Percentiles rank a stretch among this genome's conserved stretches.
Conservation (phyloP, 164 flowering plant genomes). For the Vitis rupestris region DNA sequence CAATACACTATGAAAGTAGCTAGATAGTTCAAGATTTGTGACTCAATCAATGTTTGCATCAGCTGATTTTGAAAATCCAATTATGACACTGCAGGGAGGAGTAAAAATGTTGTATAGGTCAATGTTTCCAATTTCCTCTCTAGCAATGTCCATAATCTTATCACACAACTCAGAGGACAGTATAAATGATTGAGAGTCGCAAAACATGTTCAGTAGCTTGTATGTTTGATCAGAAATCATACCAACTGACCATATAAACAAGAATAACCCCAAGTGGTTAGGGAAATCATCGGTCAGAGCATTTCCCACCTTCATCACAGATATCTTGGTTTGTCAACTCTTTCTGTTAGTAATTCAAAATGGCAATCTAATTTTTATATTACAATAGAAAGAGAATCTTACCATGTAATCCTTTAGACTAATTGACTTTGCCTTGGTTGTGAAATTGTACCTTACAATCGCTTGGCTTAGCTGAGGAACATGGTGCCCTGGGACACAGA, state of each 20-base stretch:
- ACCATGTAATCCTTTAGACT: slow-evolving; percentile 70
- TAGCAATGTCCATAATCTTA: slow-evolving; percentile 38
- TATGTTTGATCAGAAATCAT: slow-evolving; percentile 59
- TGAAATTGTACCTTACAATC: slow-evolving; percentile 37
- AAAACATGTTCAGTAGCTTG: slow-evolving; percentile 38
- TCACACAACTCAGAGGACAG: slow-evolving; percentile 40
- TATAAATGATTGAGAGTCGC: slow-evolving; percentile 47
- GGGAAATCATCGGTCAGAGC: slow-evolving; percentile 54
- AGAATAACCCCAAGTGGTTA: slow-evolving; percentile 55
- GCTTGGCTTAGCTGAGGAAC: slow-evolving; percentile 67
- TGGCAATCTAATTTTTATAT: neutral
- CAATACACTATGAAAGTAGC: no score
- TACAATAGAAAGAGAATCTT: neutral
- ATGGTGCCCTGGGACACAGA: slow-evolving; percentile 50
- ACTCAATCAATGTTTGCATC: slow-evolving; percentile 34
- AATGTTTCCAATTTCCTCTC: slow-evolving; percentile 52
- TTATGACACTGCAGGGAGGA: slow-evolving; percentile 49
- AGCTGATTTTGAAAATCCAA: slow-evolving; percentile 25
- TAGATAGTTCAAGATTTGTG: neutral
- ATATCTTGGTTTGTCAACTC: neutral
- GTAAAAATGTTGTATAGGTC: slow-evolving; percentile 57
- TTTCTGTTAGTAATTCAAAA: neutral
- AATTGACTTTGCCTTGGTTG: slow-evolving; percentile 24
- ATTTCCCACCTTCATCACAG: slow-evolving; percentile 58
- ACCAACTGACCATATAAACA: slow-evolving; percentile 63